Base-by-base conservation (phyloP, 2,329 filamentous ascomycete genomes). In the Pseudogymnoascus sp. region DNA sequence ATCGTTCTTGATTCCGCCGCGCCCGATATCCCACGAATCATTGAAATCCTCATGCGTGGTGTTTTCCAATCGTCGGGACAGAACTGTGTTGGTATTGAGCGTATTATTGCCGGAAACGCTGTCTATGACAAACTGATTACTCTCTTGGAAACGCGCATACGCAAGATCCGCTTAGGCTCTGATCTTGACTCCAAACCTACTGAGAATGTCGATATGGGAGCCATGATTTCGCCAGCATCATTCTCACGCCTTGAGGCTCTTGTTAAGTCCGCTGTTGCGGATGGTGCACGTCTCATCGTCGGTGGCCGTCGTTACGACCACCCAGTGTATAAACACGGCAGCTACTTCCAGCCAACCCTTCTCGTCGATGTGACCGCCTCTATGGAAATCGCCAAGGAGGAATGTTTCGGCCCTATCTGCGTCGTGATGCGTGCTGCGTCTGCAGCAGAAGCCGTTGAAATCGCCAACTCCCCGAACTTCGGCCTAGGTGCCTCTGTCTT, bases 81-180 rank as follows among this genome's bases (percentile, higher is more conserved):
- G 75, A 99, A 99, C 77, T 99, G 94, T 76, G 93, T 99, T 72
- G 94, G 94, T 63, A 93, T 97, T 68, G 94, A 99, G 78, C 89
- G 94, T 63, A 87, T 97, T 71, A 87, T 97, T 69, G 91, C 89
- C 23, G 82, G 90, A 14, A 87, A 91, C 1, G 79, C 78, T n/a
- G 81, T 90, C 61, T 96, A 97, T 77, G 81, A 89, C 66, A 79
- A 80, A 63, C 83, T 99, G 21, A 77, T 96, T 61, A 75, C 80
- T 4, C 80, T 86, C 65, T 83, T 99, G 18, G 82, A 85, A 61
- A 87, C 89, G 10, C 87, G 89, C 65, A 90, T 97, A 67, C 80
- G 82, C 66, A 82, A 82, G 10, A 80, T 99, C 14, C 87, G 90
- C 18, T 80, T 94, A 1, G 94, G 94, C 1, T 90, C 87, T 61